Evolutionary conservation across 2,329 filamentous ascomycete species (phyloP), one percentile per base, ranked within the genome.

Genomic region (Epichloe coenophiala): DNA sequence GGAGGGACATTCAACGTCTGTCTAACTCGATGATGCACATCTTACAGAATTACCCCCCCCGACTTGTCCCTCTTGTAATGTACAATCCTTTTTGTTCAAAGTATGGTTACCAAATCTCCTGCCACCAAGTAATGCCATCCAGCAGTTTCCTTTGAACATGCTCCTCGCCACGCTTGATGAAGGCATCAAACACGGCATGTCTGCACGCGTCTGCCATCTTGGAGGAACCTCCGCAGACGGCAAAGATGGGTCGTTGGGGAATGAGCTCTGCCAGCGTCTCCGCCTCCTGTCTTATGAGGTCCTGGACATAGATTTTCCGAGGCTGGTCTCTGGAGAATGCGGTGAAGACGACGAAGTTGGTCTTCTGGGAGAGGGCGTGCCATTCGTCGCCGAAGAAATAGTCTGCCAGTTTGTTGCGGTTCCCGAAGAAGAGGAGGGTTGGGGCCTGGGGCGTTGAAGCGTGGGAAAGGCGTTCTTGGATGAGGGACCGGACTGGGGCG

Each of bases 311-410:
- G 35, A 76, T 66, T 58, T 78, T 79, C 43, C 71, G 64, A 3
- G 59, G 58, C 35, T 68, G 64, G 47, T 76, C 71, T 15, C 74
- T 65, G 3, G 75, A 74, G 55, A 78, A 77, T 23, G 73, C 74
- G 2, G 73, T 63, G 42, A 68, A 60, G 7, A 75, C 60, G 0
- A 48, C 19, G 12, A 58, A 47, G 5, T 74, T 27, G 23, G 40
- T 45, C 1, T 57, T 40, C 1, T 36, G 19, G 11, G 41, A 33
- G 21, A 58, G 47, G 6, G 49, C 17, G 3, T 69, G 60, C 89
- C 89, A 96, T 55, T 97, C 90, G 0, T 82, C 65, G 5, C 72
- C 66, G 63, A 93, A 98, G 68, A 89, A 90, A 67, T 80, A 96
- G 63, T 98, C 93, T 0, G 83, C 78, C 0, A 70, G 59, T 11